These are phyloP conservation scores for Solioccasus polychromus DNA, from an alignment of 768 basidiomycete genomes.

Conservation along the genomic window DNA sequence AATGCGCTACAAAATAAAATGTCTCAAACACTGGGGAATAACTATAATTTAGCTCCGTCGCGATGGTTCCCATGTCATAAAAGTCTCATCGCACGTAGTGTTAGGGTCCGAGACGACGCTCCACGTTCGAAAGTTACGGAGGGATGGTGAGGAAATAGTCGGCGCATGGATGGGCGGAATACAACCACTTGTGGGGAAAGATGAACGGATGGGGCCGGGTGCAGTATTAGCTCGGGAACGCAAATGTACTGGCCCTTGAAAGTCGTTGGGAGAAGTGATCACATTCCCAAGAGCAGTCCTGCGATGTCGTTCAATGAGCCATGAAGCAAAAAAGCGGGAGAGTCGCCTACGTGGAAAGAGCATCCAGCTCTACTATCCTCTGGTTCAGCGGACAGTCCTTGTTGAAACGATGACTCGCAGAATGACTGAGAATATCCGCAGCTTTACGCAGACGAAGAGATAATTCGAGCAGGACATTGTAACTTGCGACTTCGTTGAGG, in stretches of 20 bases:
- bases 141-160: constrained; percentile 15
- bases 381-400: constrained; percentile 39
- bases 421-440: constrained; percentile 51
- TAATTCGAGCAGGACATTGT: constrained; percentile 62
- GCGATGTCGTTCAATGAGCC: constrained; percentile 9
- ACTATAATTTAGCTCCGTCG: constrained; percentile 28
- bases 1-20: neutral
- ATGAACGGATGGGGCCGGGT: constrained; percentile 2
- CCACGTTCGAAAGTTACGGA: constrained; percentile 20
- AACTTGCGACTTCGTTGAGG: constrained; percentile 50
- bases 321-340: neutral
- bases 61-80: constrained; percentile 62
- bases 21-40: neutral
- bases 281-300: constrained; percentile 44
- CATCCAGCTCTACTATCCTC: constrained; percentile 48
- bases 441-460: constrained; percentile 61
- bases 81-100: constrained; percentile 49
- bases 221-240: constrained; percentile 15
- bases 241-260: constrained; percentile 9
- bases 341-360: constrained; percentile 48
- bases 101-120: constrained; percentile 26
- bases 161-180: constrained; percentile 21
- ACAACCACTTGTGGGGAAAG: constrained; percentile 10
- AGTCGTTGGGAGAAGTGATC: constrained; percentile 25
- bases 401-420: constrained; percentile 36